Evolutionary conservation across 2,329 filamentous ascomycete species (phyloP).

Genomic region (Penicillium sp.): DNA sequence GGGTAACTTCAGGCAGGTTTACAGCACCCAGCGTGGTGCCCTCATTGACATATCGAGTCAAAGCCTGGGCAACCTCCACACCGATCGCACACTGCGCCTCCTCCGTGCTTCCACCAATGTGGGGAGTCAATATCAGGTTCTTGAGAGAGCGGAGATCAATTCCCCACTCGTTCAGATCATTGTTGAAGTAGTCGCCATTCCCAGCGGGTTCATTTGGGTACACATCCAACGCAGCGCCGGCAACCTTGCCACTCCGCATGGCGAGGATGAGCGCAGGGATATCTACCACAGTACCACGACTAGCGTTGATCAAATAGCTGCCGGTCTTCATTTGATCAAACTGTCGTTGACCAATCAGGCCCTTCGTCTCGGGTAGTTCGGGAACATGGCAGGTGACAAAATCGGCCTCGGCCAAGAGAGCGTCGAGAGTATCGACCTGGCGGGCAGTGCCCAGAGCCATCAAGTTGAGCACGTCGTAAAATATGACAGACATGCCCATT

Average conservation of each 20-base stretch:
- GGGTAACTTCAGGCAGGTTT: constrained; percentile 91
- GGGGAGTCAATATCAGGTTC: constrained; percentile 92
- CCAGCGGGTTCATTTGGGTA: constrained; percentile 90
- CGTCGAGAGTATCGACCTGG: constrained; percentile 75
- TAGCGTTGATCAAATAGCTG: constrained; percentile 93
- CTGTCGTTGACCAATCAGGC: constrained; percentile 79
- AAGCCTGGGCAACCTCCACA: constrained; percentile 81
- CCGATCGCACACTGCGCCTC: constrained; percentile 96
- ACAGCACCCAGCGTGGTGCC: constrained; percentile 87
- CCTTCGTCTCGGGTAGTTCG: constrained; percentile 85
- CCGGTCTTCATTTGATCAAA: constrained; percentile 88
- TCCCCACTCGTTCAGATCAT: constrained; percentile 75
- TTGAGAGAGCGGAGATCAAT: constrained; percentile 79
- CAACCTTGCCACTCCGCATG: constrained; percentile 80
- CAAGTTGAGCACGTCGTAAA: constrained; percentile 90
- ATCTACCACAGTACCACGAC: constrained; percentile 88
- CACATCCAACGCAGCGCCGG: constrained; percentile 92
- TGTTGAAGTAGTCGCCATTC: constrained; percentile 94
- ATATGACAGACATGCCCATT: constrained; percentile 98
- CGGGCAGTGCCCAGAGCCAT: constrained; percentile 89
- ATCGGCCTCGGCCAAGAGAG: constrained; percentile 74
- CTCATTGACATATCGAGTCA: constrained; percentile 94
- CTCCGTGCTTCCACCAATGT: constrained; percentile 96
- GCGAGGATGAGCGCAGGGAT: constrained; percentile 88
- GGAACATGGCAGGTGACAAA: constrained; percentile 95